Evolutionary conservation across 1,284 basidiomycete species (phyloP).

Genomic region (Tilletia indica): DNA sequence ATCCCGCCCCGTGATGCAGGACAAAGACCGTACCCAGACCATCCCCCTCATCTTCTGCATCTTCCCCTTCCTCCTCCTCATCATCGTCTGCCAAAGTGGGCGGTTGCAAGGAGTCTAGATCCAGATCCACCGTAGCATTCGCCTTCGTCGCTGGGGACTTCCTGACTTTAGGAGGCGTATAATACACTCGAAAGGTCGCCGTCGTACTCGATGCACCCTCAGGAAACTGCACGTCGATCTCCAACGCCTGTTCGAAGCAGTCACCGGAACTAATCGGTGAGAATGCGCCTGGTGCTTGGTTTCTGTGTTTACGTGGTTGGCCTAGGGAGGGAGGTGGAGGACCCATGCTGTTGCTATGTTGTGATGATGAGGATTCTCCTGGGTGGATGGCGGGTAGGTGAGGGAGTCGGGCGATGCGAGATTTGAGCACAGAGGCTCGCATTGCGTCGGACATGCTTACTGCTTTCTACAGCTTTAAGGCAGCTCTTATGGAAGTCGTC

Average conservation of each 20-base stretch:
- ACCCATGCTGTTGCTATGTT: neutral
- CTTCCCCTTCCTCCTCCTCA: constrained; percentile 54
- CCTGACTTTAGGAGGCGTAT: constrained; percentile 34
- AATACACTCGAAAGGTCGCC: constrained; percentile 57
- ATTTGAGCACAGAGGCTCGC: constrained; percentile 21
- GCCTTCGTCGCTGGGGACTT: constrained; percentile 20
- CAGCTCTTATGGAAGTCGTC: no score
- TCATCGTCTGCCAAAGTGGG: constrained; percentile 24
- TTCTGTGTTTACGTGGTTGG: neutral
- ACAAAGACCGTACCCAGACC: constrained; percentile 71
- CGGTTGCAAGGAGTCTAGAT: constrained; percentile 22
- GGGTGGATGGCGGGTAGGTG: constrained; percentile 25
- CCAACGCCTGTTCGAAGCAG: constrained; percentile 35
- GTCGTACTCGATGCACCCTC: constrained; percentile 1
- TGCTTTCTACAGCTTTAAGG: no score
- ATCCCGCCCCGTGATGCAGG: constrained; percentile 92
- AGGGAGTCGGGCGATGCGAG: constrained; percentile 21
- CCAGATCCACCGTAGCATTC: constrained; percentile 18
- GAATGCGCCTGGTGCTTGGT: neutral
- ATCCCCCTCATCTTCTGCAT: constrained; percentile 54
- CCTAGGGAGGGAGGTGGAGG: neutral
- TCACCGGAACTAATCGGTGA: neutral
- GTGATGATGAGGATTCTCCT: no score
- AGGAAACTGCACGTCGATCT: constrained; percentile 39
- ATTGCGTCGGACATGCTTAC: constrained; percentile 3